These are phyloP conservation scores for Pyrenopolyporus hunteri DNA, from an alignment of 495 filamentous ascomycete species.

Conservation along the genomic window DNA sequence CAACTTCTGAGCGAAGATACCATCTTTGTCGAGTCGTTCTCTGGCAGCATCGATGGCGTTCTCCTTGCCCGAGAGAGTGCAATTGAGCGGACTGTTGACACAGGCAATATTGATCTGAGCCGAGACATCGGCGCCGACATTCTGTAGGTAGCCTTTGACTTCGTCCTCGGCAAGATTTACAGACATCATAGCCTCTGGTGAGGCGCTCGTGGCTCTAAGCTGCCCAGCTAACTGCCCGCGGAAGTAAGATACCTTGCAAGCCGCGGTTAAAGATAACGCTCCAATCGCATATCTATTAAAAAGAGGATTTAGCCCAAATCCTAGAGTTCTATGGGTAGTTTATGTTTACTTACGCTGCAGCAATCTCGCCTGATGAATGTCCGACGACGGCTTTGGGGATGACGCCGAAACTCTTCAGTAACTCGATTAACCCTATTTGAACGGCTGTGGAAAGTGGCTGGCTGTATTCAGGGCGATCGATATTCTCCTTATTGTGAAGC, in stretches of 20 bases:
- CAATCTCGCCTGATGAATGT: constrained; percentile 68
- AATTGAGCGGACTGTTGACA: constrained; percentile 54
- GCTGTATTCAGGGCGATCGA: constrained; percentile 46
- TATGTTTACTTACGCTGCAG: constrained; percentile 42
- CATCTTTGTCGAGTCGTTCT: constrained; percentile 38
- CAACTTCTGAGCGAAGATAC: constrained; percentile 54
- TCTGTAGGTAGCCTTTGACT: constrained; percentile 33
- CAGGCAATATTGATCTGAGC: constrained; percentile 48
- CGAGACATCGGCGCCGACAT: constrained; percentile 28
- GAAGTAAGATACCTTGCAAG: constrained; percentile 55
- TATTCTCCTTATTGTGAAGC: constrained; percentile 35
- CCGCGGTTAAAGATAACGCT: constrained; percentile 47
- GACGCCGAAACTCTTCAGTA: constrained; percentile 57
- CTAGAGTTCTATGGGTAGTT: background rate
- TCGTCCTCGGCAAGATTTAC: constrained; percentile 43
- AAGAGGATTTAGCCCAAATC: background rate
- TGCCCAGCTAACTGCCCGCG: constrained; percentile 40
- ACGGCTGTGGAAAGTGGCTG: constrained; percentile 55
- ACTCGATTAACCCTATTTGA: constrained; percentile 57
- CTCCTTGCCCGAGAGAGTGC: constrained; percentile 52
- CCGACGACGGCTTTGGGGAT: constrained; percentile 56
- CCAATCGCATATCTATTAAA: constrained; percentile 47
- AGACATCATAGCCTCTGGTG: constrained; percentile 52
- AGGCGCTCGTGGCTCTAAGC: constrained; percentile 28
- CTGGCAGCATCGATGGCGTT: constrained; percentile 45